Conservation (phyloP, 2,329 filamentous ascomycete species). For the Coleophoma eucalyptorum region DNA sequence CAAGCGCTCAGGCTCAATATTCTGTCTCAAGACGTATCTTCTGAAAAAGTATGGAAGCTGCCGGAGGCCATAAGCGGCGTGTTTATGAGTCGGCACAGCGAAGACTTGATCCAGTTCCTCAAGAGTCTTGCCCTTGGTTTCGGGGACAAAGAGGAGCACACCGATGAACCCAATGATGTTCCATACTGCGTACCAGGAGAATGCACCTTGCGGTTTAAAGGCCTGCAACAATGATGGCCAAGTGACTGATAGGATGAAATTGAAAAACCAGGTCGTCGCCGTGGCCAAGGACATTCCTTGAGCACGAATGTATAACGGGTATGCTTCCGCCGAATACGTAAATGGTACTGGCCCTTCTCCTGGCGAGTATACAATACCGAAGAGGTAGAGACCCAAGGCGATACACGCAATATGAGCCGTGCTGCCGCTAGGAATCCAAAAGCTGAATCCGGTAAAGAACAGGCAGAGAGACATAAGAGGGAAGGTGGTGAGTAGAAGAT, state of each 20-base stretch:
- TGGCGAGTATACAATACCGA: slow-evolving; percentile 59
- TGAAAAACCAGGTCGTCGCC: slow-evolving; percentile 55
- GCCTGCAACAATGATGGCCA: slow-evolving; percentile 15
- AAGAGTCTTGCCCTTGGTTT: slow-evolving; percentile 44
- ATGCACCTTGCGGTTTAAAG: slow-evolving; percentile 34
- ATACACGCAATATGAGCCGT: slow-evolving; percentile 28
- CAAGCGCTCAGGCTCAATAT: slow-evolving; percentile 9
- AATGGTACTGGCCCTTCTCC: slow-evolving; percentile 60
- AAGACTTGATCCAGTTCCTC: slow-evolving; percentile 27
- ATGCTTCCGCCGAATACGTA: slow-evolving; percentile 58
- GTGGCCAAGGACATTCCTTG: slow-evolving; percentile 59
- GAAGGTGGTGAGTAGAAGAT: slow-evolving; percentile 60
- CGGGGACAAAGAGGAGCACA: slow-evolving; percentile 51
- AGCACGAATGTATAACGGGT: slow-evolving; percentile 57
- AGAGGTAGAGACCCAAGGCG: slow-evolving; percentile 59
- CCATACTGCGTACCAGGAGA: slow-evolving; percentile 48
- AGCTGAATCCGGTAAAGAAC: slow-evolving; percentile 48
- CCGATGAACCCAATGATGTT: slow-evolving; percentile 49
- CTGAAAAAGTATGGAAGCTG: slow-evolving; percentile 15
- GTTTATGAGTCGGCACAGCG: slow-evolving; percentile 10
- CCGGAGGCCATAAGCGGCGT: slow-evolving; percentile 15
- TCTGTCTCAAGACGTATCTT: slow-evolving; percentile 10
- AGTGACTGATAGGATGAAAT: slow-evolving; percentile 54
- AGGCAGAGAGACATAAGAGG: slow-evolving; percentile 55
- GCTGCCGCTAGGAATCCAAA: slow-evolving; percentile 39